Evolutionary conservation across 345 rosid species (phyloP).

Genomic region (Eucalyptus urophylla): DNA sequence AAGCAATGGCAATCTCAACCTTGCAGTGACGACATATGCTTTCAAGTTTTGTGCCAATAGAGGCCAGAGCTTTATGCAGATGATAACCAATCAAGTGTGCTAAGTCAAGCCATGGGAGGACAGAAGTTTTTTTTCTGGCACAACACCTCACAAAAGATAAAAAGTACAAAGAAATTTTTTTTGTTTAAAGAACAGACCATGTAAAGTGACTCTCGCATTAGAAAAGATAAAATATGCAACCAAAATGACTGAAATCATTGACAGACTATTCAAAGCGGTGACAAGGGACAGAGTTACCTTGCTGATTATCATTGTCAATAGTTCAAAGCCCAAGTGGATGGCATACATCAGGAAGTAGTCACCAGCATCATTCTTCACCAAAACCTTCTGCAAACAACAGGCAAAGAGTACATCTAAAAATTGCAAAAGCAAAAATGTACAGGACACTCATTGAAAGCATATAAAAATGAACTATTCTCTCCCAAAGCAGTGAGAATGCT

Average conservation of each 20-base stretch:
- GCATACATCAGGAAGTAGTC: constrained; percentile 74
- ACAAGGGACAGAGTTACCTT: constrained; percentile 23
- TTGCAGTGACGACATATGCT: background rate
- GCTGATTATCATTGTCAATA: constrained; percentile 66
- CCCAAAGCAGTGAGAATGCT: too few relatives aligned
- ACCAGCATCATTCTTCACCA: constrained; percentile 1
- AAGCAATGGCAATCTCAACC: too few relatives aligned
- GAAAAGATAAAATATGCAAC: background rate
- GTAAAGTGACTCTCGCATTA: background rate
- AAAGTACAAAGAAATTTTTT: background rate
- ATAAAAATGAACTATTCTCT: too few relatives aligned
- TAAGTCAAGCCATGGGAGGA: background rate
- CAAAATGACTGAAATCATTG: background rate
- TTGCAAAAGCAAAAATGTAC: too few relatives aligned
- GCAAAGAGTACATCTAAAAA: too few relatives aligned
- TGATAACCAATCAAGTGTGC: background rate
- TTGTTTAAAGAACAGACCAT: background rate
- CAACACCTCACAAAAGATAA: background rate
- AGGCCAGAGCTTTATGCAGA: background rate
- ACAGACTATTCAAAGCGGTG: background rate
- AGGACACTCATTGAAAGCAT: too few relatives aligned
- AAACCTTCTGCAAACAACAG: too few relatives aligned
- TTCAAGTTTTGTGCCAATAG: background rate
- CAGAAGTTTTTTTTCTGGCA: background rate
- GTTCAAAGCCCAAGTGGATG: constrained; percentile 78